Evolutionary conservation across 164 flowering plant species (phyloP), one percentile per base, ranked within the genome.

Genomic region (Macadamia integrifolia): DNA sequence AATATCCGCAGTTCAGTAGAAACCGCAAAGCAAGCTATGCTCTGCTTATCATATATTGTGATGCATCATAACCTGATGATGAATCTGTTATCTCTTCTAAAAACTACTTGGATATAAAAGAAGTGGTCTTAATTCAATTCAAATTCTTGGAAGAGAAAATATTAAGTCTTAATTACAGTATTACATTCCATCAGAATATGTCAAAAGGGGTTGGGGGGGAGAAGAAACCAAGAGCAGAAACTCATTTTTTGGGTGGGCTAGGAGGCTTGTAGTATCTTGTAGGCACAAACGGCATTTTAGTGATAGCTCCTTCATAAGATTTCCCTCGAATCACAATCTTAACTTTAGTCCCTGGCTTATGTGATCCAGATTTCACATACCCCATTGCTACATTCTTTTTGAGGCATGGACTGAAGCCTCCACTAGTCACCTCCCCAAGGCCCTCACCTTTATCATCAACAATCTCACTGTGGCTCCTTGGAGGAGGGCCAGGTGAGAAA

Each of bases 321-420:
- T 94, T 94, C 30, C 97, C 99, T 70, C 99, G 86, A 32, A 94
- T 69, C 15, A 85, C 72, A 49, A 94, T 76, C 84, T 88, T 94
- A 18, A 87, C 83, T 72, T 89, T 86, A 65, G 97, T 90, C 18
- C 94, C 94, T 0, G 85, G 74, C 83, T 94, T 94, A 79, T 90
- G 96, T 46, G 64, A 70, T 43, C 97, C 97, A 42, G 96, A 90
- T 79, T 92, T 92, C 64, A 94, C 98, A 65, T 94, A 94, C 48
- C 99, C 97, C 99, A 94, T 94, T 30, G 85, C 95, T 64, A 94
- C 89, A 77, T 92, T 94, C 82, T 92, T 94, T 91, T 94, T 90
- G 30, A 94, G 87, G 82, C 98, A 90, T 12, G 99, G 98, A 71
- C 98, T 90, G 66, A 94, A 92, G 60, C 99, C 99, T 52, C 98